Base-by-base conservation (phyloP, 2,329 filamentous ascomycete species). In the Apiospora rasikravindrae region DNA sequence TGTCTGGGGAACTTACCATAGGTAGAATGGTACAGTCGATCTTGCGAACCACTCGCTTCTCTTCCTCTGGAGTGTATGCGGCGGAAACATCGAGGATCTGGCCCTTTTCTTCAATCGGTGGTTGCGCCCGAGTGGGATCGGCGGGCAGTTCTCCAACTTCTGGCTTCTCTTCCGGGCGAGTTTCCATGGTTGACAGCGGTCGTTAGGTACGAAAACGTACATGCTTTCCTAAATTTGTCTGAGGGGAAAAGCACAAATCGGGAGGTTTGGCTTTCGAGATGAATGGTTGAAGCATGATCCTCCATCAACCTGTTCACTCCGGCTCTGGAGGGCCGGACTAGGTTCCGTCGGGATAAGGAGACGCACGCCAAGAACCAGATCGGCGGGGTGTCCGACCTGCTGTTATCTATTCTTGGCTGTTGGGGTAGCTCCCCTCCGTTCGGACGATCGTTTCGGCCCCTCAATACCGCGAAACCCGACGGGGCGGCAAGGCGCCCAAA, bases 21-120 rank as follows among this genome's bases (percentile, higher is more conserved):
- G 79, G 80, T 40, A 81, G 67, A 33, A 82, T 77, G 26, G 78
- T 76, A 47, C 76, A 70, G 73, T 82, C 80, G 49, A 82, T 82
- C 72, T 82, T 82, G 16, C 78, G 70, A 1, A 81, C 71, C 1
- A 82, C 78, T 7, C 74, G 70, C 70, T 72, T 77, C 61, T 81
- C 80, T 53, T 83, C 81, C 51, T 82, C 81, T 14, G 71, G 73
- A 0, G 79, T 79, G 69, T 76, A 79, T 1, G 74, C 64, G 5
- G 76, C 76, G 11, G 37, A 71, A 14, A 74, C 2, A 26, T 75
- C 76, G 8, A 76, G 37, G 16, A 77, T 42, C 13, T 73, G 57
- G 2, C 29, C 57, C 33, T 64, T 64, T 40, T 64, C 57, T 14
- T 40, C 19, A 7, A 40, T 24, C 2, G 57, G 57, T n/a, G 57